Base-by-base conservation (phyloP, 768 basidiomycete species). In the Boletus subparvulus region DNA sequence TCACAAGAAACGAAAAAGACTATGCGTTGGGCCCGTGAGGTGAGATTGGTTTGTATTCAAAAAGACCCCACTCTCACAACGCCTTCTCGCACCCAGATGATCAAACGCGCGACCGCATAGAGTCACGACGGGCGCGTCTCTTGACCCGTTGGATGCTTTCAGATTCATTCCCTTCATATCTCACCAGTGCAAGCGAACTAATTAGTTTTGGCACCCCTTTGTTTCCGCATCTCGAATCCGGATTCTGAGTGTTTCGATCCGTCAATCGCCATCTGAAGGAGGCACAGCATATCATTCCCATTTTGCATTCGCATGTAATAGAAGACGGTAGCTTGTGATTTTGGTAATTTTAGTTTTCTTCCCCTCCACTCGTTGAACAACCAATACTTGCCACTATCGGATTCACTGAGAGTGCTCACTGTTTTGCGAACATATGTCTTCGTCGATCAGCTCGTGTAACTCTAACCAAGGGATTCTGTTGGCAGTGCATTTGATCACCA, bases 1-100 rank as follows among this genome's bases (percentile, higher is more conserved):
- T 81, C 84, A 8, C 72, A 78, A 41, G 92, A 94, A 62, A 88
- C 88, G 37, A 94, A 88, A 83, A 90, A 86, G 80, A 92, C 90
- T 4, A 78, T 93, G 76, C 88, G 91, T 59, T 97, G 94, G 93
- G 93, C 94, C 19, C 84, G 90, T 51, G 94, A 97, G 83, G 94
- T 94, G 61, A 51, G 83, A 70, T 33, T 5, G 8, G 10, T 36
- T 37, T 8, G 33, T 24, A 8, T 35, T 7, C 11, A n/a, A 39
- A 1, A 7, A 40, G 12, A 28, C 2, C 5, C 7, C 11, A 14
- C 7, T 3, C 40, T 58, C 42, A 52, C 11, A 37, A 28, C 12
- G 13, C 37, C 41, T 58, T 50, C 14, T 41, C 35, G 19, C 35
- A 39, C 21, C 57, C 50, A 92, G 90, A 87, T 88, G 85, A 82